Conservation (phyloP, 2,329 filamentous ascomycete species). For the Aspergillus pseudoviridinutans region DNA sequence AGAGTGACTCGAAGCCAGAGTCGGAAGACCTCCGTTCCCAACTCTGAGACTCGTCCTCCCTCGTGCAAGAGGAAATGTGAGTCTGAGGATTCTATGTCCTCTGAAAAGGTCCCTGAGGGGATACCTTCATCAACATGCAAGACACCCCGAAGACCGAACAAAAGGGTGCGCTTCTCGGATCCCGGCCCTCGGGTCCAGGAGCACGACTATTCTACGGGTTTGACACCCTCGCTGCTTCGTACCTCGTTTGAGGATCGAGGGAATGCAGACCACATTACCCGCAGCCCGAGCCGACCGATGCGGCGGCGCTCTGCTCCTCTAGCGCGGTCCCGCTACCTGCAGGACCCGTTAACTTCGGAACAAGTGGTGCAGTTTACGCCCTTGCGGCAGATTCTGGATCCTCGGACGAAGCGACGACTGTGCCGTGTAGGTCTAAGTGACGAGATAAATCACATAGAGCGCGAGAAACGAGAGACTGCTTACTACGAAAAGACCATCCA, state of each 20-base stretch:
- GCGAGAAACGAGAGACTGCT: slow-evolving; percentile 32
- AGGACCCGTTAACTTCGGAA: slow-evolving; percentile 21
- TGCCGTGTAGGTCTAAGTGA: slow-evolving; percentile 44
- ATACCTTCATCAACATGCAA: slow-evolving; percentile 3
- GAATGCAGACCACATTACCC: slow-evolving; percentile 17
- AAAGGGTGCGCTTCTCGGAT: slow-evolving; percentile 46
- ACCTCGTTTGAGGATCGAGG: slow-evolving; percentile 32
- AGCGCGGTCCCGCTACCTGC: slow-evolving; percentile 16
- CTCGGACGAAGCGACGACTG: slow-evolving; percentile 41
- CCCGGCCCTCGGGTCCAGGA: slow-evolving; percentile 29
- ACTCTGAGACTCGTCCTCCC: slow-evolving; percentile 3
- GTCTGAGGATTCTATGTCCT: neutral
- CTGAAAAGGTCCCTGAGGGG: neutral
- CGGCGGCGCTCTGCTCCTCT: slow-evolving; percentile 36
- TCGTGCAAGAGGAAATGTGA: slow-evolving; percentile 3
- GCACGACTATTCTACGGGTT: slow-evolving; percentile 33
- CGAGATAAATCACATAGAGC: slow-evolving; percentile 43
- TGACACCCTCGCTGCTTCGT: slow-evolving; percentile 42
- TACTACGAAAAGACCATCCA: slow-evolving; percentile 24
- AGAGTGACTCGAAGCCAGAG: slow-evolving; percentile 18
- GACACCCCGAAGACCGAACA: slow-evolving; percentile 34
- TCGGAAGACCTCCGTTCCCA: slow-evolving; percentile 15
- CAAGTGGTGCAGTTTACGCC: slow-evolving; percentile 44
- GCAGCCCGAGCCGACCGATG: slow-evolving; percentile 24
- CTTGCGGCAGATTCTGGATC: slow-evolving; percentile 41